These are phyloP conservation scores for Dichomitus squalens DNA, from an alignment of 1,284 basidiomycete genomes.

Conservation along the genomic window DNA sequence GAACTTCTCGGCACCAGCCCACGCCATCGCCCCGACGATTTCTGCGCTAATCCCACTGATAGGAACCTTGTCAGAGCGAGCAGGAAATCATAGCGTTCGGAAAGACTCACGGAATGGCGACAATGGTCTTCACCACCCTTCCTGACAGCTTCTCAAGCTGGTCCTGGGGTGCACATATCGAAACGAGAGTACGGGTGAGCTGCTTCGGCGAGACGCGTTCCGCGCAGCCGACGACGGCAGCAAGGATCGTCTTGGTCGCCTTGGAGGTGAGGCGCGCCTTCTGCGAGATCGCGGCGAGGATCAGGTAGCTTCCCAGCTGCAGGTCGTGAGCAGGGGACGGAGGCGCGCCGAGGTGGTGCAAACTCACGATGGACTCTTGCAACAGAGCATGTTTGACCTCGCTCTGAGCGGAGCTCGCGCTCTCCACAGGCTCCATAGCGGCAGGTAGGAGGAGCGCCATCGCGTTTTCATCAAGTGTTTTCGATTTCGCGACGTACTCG, in stretches of 20 bases:
- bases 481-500: constrained; percentile 70
- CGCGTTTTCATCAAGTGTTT: constrained; percentile 61
- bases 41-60: constrained; percentile 53
- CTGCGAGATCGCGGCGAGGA: constrained; percentile 68
- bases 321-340: not conserved
- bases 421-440: constrained; percentile 57
- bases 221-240: constrained; percentile 55
- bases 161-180: constrained; percentile 61
- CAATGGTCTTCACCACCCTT: constrained; percentile 42
- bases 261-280: constrained; percentile 57
- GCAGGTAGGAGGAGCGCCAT: constrained; percentile 66
- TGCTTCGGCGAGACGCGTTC: constrained; percentile 51
- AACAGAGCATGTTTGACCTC: constrained; percentile 25
- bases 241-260: constrained; percentile 61
- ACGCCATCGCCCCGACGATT: constrained; percentile 43
- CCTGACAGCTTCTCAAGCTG: constrained; percentile 48
- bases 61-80: not conserved
- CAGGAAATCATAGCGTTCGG: not conserved
- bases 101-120: constrained; percentile 47
- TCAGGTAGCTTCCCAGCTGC: constrained; percentile 74
- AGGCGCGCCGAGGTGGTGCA: not conserved
- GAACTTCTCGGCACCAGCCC: constrained; percentile 62
- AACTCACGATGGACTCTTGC: constrained; percentile 59
- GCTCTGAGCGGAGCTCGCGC: constrained; percentile 22
- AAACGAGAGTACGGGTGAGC: constrained; percentile 58